phyloP scores from a whole-genome alignment of 2,329 filamentous ascomycete species.

The Colletotrichum tropicale region DNA sequence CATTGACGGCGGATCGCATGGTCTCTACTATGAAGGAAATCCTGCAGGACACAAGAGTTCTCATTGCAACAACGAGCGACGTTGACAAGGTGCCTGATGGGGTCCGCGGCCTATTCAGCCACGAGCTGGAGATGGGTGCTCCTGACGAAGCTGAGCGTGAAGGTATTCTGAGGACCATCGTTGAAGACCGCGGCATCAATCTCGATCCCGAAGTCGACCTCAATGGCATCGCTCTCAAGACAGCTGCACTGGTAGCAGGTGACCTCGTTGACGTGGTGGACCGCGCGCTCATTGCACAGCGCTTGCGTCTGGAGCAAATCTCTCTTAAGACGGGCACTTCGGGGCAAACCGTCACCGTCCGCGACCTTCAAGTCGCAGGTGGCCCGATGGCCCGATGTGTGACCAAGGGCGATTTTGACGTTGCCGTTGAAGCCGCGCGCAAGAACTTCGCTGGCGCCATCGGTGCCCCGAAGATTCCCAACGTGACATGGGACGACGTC shows the following conservation, averaged over 20 bases:
- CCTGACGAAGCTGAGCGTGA: slow-evolving; percentile 93
- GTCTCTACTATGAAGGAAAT: slow-evolving; percentile 84
- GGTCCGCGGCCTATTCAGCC: slow-evolving; percentile 88
- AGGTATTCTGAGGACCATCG: slow-evolving; percentile 79
- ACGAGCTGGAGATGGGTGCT: slow-evolving; percentile 91
- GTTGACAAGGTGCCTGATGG: slow-evolving; percentile 93
- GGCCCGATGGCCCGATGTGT: slow-evolving; percentile 80
- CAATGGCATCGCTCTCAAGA: slow-evolving; percentile 87
- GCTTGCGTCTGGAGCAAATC: slow-evolving; percentile 75
- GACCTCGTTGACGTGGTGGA: slow-evolving; percentile 95
- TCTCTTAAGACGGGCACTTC: slow-evolving; percentile 51
- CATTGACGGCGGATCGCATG: slow-evolving; percentile 90
- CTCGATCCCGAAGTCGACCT: slow-evolving; percentile 86
- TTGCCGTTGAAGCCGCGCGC: slow-evolving; percentile 91
- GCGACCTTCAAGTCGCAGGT: slow-evolving; percentile 88
- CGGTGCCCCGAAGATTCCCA: slow-evolving; percentile 96
- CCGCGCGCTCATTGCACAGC: slow-evolving; percentile 79
- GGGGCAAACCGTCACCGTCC: slow-evolving; percentile 61
- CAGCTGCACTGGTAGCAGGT: slow-evolving; percentile 91
- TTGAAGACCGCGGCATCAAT: slow-evolving; percentile 77
- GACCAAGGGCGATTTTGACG: slow-evolving; percentile 83
- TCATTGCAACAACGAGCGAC: slow-evolving; percentile 94
- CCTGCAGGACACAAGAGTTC: slow-evolving; percentile 76
- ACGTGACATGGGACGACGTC: slow-evolving; percentile 95
- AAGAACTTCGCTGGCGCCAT: slow-evolving; percentile 99